Evolutionary conservation across 2,329 filamentous ascomycete genomes (phyloP), one percentile per base, ranked within the genome.

Genomic region (Huntiella bhutanensis): DNA sequence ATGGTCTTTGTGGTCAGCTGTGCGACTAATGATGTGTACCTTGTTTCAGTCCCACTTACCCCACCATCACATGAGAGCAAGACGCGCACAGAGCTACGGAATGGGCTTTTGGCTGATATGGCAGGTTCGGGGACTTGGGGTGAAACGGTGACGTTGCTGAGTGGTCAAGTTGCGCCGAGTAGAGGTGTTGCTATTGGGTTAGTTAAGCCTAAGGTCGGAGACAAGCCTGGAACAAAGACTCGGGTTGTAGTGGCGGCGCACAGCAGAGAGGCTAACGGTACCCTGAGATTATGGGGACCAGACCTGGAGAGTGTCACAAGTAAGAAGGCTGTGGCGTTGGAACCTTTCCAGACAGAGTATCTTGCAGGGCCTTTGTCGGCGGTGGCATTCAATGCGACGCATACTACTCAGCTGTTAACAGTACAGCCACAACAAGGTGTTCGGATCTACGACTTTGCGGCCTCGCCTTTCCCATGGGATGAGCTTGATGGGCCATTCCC

Each of bases 61-160:
- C 75, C 75, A 0, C 75, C 75, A 0, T 78, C 74, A 2, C 67
- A 71, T 8, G 63, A 68, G 54, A 75, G 70, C 57, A 79, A 77
- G 55, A 62, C 64, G 2, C 63, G 73, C 8, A 62, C 65, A 3
- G 71, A 76, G 49, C 60, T 78, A 17, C 65, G 64, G 45, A 58
- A 60, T 13, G 65, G 63, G 49, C 62, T 76, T 7, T 56, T 74
- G 43, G 66, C 68, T 5, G 70, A 66, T 15, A 68, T 65, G 51
- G 70, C 70, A 33, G 75, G 75, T 13, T 72, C 68, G 32, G 74
- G 75, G 35, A 67, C 66, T n/a, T 80, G 75, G 73, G 74, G 74
- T 5, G 75, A 80, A 58, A 68, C 66, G 0, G 58, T 80, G 17
- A 63, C 69, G 1, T 56, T 68, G 8, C 64, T 80, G 5, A 59